Evolutionary conservation across 192 early-diverging fungal genomes (phyloP).

Genomic region (Backusella macrospora): DNA sequence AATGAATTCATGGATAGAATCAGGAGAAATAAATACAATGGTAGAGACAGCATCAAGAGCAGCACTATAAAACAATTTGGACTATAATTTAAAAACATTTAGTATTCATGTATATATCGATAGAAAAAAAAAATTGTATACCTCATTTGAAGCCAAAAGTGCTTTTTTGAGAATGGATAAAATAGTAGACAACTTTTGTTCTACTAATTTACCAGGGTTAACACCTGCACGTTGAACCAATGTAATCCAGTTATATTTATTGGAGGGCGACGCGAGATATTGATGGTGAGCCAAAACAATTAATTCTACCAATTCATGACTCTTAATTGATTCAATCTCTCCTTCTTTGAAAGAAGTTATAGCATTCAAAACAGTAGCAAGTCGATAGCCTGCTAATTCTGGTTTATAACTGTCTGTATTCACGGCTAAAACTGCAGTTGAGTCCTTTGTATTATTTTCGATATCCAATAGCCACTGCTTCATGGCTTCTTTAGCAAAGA

Average conservation of each 20-base stretch:
- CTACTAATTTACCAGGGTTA: constrained; percentile 67
- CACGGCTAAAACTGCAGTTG: constrained; percentile 40
- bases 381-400: constrained; percentile 46
- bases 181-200: constrained; percentile 44
- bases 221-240: constrained; percentile 76
- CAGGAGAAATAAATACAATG: constrained; percentile 62
- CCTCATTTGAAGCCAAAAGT: constrained; percentile 42
- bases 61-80: constrained; percentile 61
- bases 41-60: constrained; percentile 65
- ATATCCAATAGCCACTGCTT: constrained; percentile 51
- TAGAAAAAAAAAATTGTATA: constrained; percentile 29
- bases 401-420: constrained; percentile 35
- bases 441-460: constrained; percentile 53
- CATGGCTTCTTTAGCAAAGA: constrained; percentile 45
- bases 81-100: constrained; percentile 35
- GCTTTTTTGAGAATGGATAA: constrained; percentile 48
- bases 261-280: constrained; percentile 57
- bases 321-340: constrained; percentile 37
- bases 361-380: constrained; percentile 53
- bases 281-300: constrained; percentile 57
- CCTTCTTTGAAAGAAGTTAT: constrained; percentile 48
- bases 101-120: not conserved
- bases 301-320: constrained; percentile 45
- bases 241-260: constrained; percentile 83
- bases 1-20: constrained; percentile 53